Conservation (phyloP, 805 yeast species). For the Wickerhamiella vanderwaltii region DNA sequence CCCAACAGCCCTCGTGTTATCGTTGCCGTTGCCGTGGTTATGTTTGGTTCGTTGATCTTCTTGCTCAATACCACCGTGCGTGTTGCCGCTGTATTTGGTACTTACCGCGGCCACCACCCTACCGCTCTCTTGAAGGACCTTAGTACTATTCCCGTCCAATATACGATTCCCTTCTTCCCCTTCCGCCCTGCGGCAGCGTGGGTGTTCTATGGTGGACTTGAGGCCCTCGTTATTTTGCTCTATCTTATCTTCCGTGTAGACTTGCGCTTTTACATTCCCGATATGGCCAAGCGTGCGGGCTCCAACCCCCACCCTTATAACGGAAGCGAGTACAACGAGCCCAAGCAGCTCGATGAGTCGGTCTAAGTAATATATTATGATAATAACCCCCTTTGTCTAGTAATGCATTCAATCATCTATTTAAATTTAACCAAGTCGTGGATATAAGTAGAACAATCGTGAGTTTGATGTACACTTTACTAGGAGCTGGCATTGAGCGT, state of each 20-base stretch:
- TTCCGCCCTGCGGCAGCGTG: constrained; percentile 50
- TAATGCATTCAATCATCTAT: not conserved
- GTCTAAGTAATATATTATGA: too few species aligned
- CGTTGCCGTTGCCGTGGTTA: constrained; percentile 32
- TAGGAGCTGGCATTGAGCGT: too few species aligned
- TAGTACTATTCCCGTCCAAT: not conserved
- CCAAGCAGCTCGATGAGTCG: constrained; percentile 14
- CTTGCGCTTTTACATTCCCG: constrained; percentile 71
- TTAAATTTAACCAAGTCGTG: too few species aligned
- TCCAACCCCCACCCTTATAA: constrained; percentile 13
- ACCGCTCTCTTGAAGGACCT: constrained; percentile 12
- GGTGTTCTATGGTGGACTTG: constrained; percentile 56
- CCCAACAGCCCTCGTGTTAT: constrained; percentile 26
- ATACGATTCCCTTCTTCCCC: constrained; percentile 32
- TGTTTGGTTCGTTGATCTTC: constrained; percentile 18
- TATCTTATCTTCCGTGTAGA: constrained; percentile 58
- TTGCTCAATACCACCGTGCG: constrained; percentile 26
- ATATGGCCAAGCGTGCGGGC: constrained; percentile 23
- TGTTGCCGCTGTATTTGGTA: constrained; percentile 25
- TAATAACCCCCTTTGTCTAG: not conserved
- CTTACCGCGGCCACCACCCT: constrained; percentile 12
- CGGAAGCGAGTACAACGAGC: constrained; percentile 15
- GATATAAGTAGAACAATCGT: too few species aligned
- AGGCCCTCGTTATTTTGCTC: constrained; percentile 42
- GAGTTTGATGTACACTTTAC: too few species aligned